Conservation (phyloP, 805 yeast genomes). For the Suhomyces sp. region DNA sequence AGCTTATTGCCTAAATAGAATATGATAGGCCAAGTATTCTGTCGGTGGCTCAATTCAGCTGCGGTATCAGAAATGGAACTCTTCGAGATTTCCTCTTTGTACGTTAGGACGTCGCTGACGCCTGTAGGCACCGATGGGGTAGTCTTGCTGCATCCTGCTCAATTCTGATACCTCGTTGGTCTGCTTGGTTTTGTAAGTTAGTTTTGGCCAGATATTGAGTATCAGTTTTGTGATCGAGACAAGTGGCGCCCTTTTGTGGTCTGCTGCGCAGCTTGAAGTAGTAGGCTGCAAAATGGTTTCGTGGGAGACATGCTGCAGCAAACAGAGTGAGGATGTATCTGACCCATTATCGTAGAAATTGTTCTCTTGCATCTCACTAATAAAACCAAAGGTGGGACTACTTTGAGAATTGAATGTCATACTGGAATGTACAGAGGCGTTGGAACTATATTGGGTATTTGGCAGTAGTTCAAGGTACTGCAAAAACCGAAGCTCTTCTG, state of each 20-base stretch:
- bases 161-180: neutral
- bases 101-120: neutral
- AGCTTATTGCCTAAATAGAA: neutral
- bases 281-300: neutral
- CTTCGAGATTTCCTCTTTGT: neutral
- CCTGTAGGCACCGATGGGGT: constrained; percentile 1
- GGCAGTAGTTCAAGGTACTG: neutral
- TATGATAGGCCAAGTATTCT: too few relatives aligned
- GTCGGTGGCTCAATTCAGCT: too few relatives aligned
- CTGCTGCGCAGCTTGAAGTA: neutral
- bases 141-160: neutral
- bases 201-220: neutral
- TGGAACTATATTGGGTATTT: neutral
- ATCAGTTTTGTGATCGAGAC: neutral
- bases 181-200: neutral
- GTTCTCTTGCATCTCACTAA: neutral
- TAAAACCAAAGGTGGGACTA: neutral
- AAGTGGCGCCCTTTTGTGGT: neutral
- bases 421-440: neutral
- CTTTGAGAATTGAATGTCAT: neutral
- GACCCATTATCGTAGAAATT: neutral
- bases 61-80: neutral
- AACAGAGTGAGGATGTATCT: neutral
- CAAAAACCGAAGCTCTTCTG: neutral
- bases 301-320: neutral